Base-by-base conservation (phyloP, 495 filamentous ascomycete species). In the Penicillium arizonense region DNA sequence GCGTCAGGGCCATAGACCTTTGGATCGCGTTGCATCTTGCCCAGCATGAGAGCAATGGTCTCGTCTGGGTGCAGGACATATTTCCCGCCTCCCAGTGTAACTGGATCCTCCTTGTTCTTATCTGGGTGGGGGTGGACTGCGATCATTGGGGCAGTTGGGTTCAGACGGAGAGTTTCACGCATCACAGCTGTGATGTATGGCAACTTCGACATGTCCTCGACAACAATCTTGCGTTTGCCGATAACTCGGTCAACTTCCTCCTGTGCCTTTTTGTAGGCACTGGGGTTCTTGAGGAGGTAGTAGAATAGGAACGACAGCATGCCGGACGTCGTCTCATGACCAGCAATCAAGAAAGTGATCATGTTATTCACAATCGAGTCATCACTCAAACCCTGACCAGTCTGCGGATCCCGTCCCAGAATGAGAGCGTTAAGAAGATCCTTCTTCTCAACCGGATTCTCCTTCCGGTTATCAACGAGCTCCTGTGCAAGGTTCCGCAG, bases 371-470 rank as follows among this genome's bases (percentile, higher is more conserved):
- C 74, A 58, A 89, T 86, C 42, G 74, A 82, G 4, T 77, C 64
- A 44, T 87, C 82, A 1, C 66, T 75, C 62, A 91, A 73, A 13
- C 78, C 78, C 46, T 82, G 64, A 1, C 87, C 87, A 1, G 87
- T 90, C 69, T 83, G 80, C 8, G 80, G 74, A 66, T 88, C 88
- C 0, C 75, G 78, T 14, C 85, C 85, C 9, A 82, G 70, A 38
- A 93, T 67, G 81, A 93, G 84, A 6, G 83, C 83, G 58, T 82
- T 82, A 4, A 91, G 71, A 16, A 91, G 72, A 69, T 91, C 88
- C 47, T 85, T 84, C 52, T 84, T 84, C 26, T 82, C 74, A 39
- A 68, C 50, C 0, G 80, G 80, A 39, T 86, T 69, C 5, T 71
- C 59, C 44, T 79, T 82, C 13, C 86, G 74, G n/a, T 80, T 70